A percentile compares a stretch with the other conserved stretches of the same genome.
phyloP scores from a whole-genome alignment of 2,329 filamentous ascomycete species.

The Coleophoma eucalyptorum region DNA sequence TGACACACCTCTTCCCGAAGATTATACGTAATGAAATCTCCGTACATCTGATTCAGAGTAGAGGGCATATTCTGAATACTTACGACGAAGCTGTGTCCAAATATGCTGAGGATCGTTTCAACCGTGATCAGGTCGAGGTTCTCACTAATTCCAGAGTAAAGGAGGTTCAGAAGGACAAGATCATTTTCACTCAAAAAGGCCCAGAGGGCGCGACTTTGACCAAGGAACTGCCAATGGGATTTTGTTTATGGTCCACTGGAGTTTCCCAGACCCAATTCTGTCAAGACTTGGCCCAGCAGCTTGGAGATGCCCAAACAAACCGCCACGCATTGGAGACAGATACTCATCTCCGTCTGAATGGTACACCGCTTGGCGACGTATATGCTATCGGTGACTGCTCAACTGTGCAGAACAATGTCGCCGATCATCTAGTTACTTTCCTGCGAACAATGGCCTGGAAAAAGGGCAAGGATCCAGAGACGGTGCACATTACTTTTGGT shows the following conservation, averaged over 20 bases:
- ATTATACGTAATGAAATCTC: conserved; percentile 97
- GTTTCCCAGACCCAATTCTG: conserved; percentile 83
- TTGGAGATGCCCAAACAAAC: conserved; percentile 77
- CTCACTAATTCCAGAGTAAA: conserved; percentile 91
- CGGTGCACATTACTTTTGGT: conserved; percentile 77
- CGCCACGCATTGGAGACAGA: conserved; percentile 91
- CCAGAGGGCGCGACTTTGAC: conserved; percentile 70
- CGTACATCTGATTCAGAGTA: conserved; percentile 92
- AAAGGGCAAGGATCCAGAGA: conserved; percentile 83
- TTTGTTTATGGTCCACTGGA: conserved; percentile 97
- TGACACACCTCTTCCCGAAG: conserved; percentile 78
- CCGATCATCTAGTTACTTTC: conserved; percentile 86
- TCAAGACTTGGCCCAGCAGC: conserved; percentile 70
- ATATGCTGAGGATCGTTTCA: conserved; percentile 88
- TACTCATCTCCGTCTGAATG: conserved; percentile 83
- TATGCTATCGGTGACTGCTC: conserved; percentile 96
- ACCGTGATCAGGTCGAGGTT: conserved; percentile 86
- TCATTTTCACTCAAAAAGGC: conserved; percentile 81
- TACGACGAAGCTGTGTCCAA: conserved; percentile 93
- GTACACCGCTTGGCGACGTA: conserved; percentile 86
- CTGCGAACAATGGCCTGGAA: conserved; percentile 88
- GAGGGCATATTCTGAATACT: conserved; percentile 93
- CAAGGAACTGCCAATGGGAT: conserved; percentile 93
- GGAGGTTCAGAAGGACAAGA: conserved; percentile 79
- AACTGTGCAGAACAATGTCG: conserved; percentile 96